Conservation (phyloP, 768 basidiomycete species). For the Paxillus rubicundulus region DNA sequence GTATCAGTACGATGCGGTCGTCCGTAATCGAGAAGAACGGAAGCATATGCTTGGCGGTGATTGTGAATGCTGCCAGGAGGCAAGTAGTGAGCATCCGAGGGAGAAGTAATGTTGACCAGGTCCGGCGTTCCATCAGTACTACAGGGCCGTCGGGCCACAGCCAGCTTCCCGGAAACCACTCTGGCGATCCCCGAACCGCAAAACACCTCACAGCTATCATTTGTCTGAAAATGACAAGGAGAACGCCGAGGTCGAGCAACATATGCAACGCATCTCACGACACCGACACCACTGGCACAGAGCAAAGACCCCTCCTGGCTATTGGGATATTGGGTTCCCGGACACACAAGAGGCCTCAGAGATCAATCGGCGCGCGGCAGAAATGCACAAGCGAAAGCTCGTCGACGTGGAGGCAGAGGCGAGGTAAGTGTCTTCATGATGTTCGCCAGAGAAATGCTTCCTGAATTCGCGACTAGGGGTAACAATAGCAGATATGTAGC, state of each 20-base stretch:
- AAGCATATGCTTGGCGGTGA: slow-evolving; percentile 68
- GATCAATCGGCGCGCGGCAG: slow-evolving; percentile 72
- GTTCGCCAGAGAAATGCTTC: not conserved
- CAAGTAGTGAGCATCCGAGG: slow-evolving; percentile 32
- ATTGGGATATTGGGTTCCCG: slow-evolving; percentile 91
- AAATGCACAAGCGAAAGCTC: slow-evolving; percentile 69
- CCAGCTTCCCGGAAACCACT: slow-evolving; percentile 67
- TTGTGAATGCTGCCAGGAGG: slow-evolving; percentile 81
- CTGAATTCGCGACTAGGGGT: slow-evolving; percentile 15
- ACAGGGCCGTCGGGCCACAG: slow-evolving; percentile 70
- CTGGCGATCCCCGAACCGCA: slow-evolving; percentile 63
- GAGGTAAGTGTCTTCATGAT: slow-evolving; percentile 35
- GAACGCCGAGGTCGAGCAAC: slow-evolving; percentile 41
- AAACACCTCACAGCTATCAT: slow-evolving; percentile 5
- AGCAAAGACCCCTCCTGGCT: slow-evolving; percentile 77
- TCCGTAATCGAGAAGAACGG: slow-evolving; percentile 62
- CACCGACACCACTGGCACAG: slow-evolving; percentile 72
- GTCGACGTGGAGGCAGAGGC: slow-evolving; percentile 59
- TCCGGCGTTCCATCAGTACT: slow-evolving; percentile 53
- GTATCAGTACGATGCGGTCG: slow-evolving; percentile 76
- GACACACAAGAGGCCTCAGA: slow-evolving; percentile 73
- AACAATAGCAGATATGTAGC: slow-evolving; percentile 27
- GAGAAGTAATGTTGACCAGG: not conserved
- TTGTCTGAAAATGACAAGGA: slow-evolving; percentile 23
- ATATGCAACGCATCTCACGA: slow-evolving; percentile 67